A percentile compares a stretch with the other conserved stretches of the same genome.
These are phyloP conservation scores for Zygotorulaspora sp. DNA, from an alignment of 805 yeast species.

Conservation along the genomic window DNA sequence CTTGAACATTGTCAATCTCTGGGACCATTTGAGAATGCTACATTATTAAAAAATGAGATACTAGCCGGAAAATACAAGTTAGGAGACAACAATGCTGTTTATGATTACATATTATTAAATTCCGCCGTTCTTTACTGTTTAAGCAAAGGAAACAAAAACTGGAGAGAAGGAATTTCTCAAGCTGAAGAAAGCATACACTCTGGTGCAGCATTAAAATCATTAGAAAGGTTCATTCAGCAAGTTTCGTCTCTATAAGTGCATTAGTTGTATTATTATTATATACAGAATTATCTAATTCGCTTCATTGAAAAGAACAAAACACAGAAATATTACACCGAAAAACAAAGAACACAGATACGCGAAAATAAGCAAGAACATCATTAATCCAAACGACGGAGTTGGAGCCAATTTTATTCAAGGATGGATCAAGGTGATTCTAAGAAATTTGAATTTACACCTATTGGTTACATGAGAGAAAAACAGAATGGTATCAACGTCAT, in stretches of 20 bases:
- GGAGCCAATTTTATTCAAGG: neutral
- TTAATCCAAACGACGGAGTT: neutral
- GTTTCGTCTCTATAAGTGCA: neutral
- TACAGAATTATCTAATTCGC: too few species aligned
- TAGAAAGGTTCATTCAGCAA: constrained; percentile 44
- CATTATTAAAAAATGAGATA: constrained; percentile 39
- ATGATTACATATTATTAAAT: constrained; percentile 87
- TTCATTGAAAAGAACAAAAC: constrained; percentile 9
- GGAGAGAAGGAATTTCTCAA: constrained; percentile 71
- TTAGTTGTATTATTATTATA: too few species aligned
- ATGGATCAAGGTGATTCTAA: constrained; percentile 5
- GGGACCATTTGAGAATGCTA: constrained; percentile 83
- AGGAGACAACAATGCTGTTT: constrained; percentile 55
- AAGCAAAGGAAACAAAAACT: constrained; percentile 59
- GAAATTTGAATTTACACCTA: constrained; percentile 41
- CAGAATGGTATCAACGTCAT: constrained; percentile 9
- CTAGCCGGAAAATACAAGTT: constrained; percentile 42
- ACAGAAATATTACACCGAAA: constrained; percentile 5
- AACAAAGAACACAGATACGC: too few species aligned
- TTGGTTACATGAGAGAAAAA: constrained; percentile 34
- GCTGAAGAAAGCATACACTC: constrained; percentile 65
- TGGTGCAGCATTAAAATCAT: constrained; percentile 62
- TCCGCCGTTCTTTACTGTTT: constrained; percentile 83
- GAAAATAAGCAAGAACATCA: neutral
- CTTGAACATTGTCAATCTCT: constrained; percentile 70